phyloP scores from a whole-genome alignment of 805 yeast species.

The Ogataea zsoltii region DNA sequence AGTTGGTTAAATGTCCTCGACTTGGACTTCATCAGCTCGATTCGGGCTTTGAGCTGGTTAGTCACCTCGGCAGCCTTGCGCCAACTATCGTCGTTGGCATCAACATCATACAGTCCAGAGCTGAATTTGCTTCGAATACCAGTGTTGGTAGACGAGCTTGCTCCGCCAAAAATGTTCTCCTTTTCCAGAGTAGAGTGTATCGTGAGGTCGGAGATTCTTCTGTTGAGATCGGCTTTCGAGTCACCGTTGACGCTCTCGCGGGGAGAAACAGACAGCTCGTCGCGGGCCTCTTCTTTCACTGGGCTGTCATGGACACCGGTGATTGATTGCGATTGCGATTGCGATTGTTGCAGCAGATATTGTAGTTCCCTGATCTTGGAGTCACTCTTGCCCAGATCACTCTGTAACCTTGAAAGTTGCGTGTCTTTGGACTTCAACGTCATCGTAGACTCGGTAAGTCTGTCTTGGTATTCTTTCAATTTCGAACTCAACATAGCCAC shows the following conservation, averaged over 20 bases:
- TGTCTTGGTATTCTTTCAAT: constrained; percentile 47
- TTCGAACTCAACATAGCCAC: constrained; percentile 35
- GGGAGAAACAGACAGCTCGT: constrained; percentile 9
- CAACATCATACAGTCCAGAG: constrained; percentile 36
- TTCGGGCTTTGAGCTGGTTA: constrained; percentile 78
- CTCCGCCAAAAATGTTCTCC: constrained; percentile 26
- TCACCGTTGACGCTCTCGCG: constrained; percentile 5
- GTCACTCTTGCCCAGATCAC: constrained; percentile 62
- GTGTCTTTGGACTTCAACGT: constrained; percentile 68
- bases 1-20: constrained; percentile 29
- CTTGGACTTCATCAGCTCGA: constrained; percentile 84
- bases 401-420: constrained; percentile 57
- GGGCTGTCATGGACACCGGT: constrained; percentile 4
- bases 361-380: constrained; percentile 38
- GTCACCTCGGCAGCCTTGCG: constrained; percentile 89
- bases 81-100: constrained; percentile 72
- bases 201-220: constrained; percentile 36
- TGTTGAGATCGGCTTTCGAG: constrained; percentile 28
- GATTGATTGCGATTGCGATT: constrained; percentile 8
- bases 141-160: constrained; percentile 8
- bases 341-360: constrained; percentile 19
- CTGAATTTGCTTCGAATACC: constrained; percentile 21
- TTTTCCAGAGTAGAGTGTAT: constrained; percentile 28
- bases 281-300: constrained; percentile 15
- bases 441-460: constrained; percentile 50